Evolutionary conservation across 129 eudicot species (phyloP), one percentile per base, ranked within the genome.

Genomic region (Chrysanthemum lavandulifolium): DNA sequence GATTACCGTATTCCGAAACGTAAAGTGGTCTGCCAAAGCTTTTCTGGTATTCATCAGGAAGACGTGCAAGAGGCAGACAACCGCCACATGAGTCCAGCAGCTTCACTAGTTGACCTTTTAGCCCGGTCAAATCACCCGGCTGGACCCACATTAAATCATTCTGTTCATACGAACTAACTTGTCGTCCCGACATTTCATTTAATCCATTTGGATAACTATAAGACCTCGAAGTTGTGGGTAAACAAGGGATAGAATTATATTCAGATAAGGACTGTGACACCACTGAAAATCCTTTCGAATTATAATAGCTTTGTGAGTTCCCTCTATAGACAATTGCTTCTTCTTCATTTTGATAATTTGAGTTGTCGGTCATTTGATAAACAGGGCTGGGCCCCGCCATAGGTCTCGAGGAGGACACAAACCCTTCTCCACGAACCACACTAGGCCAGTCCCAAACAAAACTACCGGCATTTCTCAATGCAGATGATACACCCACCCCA

Each of bases 401-500:
- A 45, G 48, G 31, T 62, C 67, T 62, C 10, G 67, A 54, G n/a
- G 83, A 74, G 15, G 97, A 91, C 14, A 80, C 82, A 90, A 90
- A 86, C 27, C 99, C 97, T 77, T 88, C 97, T 64, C 99, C 99
- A 67, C 94, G 97, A 14, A 89, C 99, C 43, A 94, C 84, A 69
- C 91, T 90, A 57, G 86, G 85, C 99, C 99, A 94, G 72, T 94
- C 97, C 99, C 99, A 94, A 25, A 94, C 88, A 72, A 84, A 94
- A 73, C 89, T 83, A 55, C 97, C 99, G 13, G 99, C 99, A 78
- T 88, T 94, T 73, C 85, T 76, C 49, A 94, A 77, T 31, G 99
- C 99, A n/a, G 96, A 94, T 4, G 93, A 90, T 65, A 94, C 96
- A 55, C 85, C 88, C 11, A 79, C 89, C 23, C 89, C 83, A 33